Base-by-base conservation (phyloP, 768 basidiomycete genomes). In the Lactarius hengduanensis region DNA sequence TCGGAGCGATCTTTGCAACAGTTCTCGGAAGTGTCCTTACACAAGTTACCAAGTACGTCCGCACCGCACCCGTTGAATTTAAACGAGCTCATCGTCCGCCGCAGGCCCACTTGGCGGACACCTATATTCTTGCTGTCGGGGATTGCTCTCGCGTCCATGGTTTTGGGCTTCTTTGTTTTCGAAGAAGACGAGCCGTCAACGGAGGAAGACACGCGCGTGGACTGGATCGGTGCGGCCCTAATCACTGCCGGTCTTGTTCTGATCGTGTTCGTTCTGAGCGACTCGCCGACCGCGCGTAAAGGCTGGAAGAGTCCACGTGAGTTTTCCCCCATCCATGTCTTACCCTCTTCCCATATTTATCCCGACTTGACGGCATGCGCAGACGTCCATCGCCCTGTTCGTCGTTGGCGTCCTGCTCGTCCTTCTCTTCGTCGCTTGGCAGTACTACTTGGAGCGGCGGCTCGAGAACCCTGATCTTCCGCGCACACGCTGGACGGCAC, bases 221-320 rank as follows among this genome's bases (percentile, higher is more conserved):
- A 95, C 66, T 94, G 91, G 90, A 75, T 90, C 26, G 93, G 93
- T 3, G 89, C 88, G 0, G 74, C 81, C 20, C 74, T 94, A 13
- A 76, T 86, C 61, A 91, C 90, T 0, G 73, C 78, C 0, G 91
- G 89, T 0, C 77, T 94, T 38, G 83, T 89, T 2, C 76, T 94
- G 0, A 80, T 94, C 67, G 80, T 88, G 11, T 94, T 93, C 71
- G 86, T 87, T 0, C 81, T 95, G 4, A 85, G 87, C 57, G 84
- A 90, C 68, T 90, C 86, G 6, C 80, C 80, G n/a, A 76, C 80
- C 18, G 88, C 85, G 4, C 79, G 82, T 0, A 57, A 84, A 4
- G 82, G 84, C 10, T 93, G 90, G 90, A 76, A 74, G 13, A 87
- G 87, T 4, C 70, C 78, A 7, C 86, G 85, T 87, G 69, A 64